Evolutionary conservation across 495 filamentous ascomycete genomes (phyloP), one percentile per base, ranked within the genome.

Genomic region (Penicillium parvum): DNA sequence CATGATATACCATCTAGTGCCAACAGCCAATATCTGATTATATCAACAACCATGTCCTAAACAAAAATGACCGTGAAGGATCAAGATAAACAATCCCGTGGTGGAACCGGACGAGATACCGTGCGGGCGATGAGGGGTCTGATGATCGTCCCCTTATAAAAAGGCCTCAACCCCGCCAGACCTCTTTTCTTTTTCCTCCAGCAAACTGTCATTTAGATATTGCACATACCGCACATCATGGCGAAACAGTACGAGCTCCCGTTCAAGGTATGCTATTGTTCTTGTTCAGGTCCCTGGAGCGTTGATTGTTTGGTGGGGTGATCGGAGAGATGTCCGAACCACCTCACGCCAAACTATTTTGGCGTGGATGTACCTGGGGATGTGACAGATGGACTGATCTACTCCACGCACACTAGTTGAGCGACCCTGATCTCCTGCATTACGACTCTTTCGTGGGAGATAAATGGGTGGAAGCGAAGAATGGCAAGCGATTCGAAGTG

Each of bases 401-500:
- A 6, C 16, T 2, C 37, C 4, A 28, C 29, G 18, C 11, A 10
- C n/a, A 11, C 3, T 35, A 85, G 75, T 66, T 85, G 35, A 71
- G 75, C 38, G 70, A 83, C 50, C 73, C 79, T 7, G 65, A 66
- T 3, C 60, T 86, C 9, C 71, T 86, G 43, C 74, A 78, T 18
- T 72, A 73, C 42, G 61, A 84, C 45, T 79, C 78, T 6, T 79
- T 77, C 39, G 66, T 86, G 26, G 65, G 76, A 39, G 74, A 82
- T 27, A 50, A 81, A 59, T 86, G 82, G 83, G 63, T 81, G 14
- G 69, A 73, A 40, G 69, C 81, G 5, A 79, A 76, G 57, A 82
- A 73, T 12, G 79, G 79, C 14, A 70, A 79, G 44, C 69, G 78
- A 16, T 87, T 87, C 43, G 81, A 85, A 50, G 75, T 87, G 17